These are phyloP conservation scores for Rubroshorea leprosula DNA, from an alignment of 345 rosid genomes.

Conservation along the genomic window DNA sequence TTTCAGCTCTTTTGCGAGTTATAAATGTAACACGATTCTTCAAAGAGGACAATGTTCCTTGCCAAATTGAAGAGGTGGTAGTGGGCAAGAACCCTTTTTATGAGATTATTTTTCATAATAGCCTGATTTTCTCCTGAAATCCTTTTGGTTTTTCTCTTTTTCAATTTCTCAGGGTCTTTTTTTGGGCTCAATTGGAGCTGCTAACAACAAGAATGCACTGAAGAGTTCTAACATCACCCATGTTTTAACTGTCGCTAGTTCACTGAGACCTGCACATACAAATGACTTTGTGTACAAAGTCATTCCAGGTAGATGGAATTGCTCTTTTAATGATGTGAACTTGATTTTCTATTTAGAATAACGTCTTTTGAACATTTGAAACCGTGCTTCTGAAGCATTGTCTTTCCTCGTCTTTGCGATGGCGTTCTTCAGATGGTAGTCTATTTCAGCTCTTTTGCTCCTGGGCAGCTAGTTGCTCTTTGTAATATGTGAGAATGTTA, in stretches of 20 bases:
- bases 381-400: neutral
- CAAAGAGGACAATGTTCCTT: slow-evolving; percentile 44
- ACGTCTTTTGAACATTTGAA: neutral
- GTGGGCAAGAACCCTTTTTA: neutral
- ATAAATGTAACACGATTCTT: slow-evolving; percentile 28
- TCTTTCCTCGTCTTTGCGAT: no score
- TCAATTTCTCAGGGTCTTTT: slow-evolving; percentile 36
- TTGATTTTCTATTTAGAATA: neutral
- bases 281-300: slow-evolving; percentile 38
- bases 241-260: slow-evolving; percentile 39
- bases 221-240: slow-evolving; percentile 39
- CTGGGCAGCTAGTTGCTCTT: no score
- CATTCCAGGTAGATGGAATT: slow-evolving; percentile 28
- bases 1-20: slow-evolving; percentile 42
- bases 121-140: neutral
- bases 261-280: slow-evolving; percentile 33
- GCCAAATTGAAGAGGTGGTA: slow-evolving; percentile 46
- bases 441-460: no score
- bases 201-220: slow-evolving; percentile 35
- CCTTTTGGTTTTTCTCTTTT: neutral
- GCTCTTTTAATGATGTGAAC: slow-evolving; percentile 1
- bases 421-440: no score
- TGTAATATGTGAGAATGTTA: neutral
- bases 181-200: slow-evolving; percentile 47
- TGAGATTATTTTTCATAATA: neutral